Conservation (phyloP, 139 green algal genomes). For the Raphidocelis subcapitata region DNA sequence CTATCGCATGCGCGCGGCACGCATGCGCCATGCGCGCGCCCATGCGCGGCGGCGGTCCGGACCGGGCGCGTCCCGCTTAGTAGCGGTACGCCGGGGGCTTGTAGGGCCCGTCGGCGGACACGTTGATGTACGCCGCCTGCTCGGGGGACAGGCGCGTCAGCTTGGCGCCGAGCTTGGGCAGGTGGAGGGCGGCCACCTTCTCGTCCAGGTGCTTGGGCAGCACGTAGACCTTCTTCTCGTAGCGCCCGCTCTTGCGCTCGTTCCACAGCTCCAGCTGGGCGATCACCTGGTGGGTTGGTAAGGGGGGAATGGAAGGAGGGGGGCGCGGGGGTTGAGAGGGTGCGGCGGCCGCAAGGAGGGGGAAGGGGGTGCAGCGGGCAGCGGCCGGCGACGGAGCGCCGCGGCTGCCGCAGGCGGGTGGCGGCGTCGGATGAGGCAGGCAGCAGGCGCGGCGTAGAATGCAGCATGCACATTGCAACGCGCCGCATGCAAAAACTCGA, state of each 20-base stretch:
- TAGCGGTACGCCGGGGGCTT: constrained; percentile 98
- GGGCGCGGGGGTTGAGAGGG: not conserved
- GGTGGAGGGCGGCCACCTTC: constrained; percentile 96
- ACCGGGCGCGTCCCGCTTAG: no score
- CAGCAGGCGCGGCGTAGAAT: no score
- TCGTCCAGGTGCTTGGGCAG: constrained; percentile 99
- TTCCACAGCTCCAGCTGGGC: constrained; percentile 99
- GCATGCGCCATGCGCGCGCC: no score
- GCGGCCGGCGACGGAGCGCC: no score
- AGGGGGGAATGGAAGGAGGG: not conserved
- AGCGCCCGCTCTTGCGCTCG: constrained; percentile 90
- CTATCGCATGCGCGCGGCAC: no score
- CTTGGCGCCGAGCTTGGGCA: constrained; percentile 96
- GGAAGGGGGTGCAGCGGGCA: no score
- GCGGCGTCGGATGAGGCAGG: not conserved
- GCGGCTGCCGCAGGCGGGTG: no score
- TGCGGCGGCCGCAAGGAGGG: no score
- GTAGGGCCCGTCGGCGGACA: constrained; percentile 89
- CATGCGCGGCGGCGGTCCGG: no score
- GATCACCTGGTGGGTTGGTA: constrained; percentile 75
- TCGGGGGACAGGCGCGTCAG: constrained; percentile 87
- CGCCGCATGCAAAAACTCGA: not conserved
- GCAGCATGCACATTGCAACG: no score
- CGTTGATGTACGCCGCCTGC: constrained; percentile 98
- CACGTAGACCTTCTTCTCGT: constrained; percentile 99